Evolutionary conservation across 306 rosid genomes (phyloP), one percentile per base, ranked within the genome.

Genomic region (Citrullus mucosospermus): DNA sequence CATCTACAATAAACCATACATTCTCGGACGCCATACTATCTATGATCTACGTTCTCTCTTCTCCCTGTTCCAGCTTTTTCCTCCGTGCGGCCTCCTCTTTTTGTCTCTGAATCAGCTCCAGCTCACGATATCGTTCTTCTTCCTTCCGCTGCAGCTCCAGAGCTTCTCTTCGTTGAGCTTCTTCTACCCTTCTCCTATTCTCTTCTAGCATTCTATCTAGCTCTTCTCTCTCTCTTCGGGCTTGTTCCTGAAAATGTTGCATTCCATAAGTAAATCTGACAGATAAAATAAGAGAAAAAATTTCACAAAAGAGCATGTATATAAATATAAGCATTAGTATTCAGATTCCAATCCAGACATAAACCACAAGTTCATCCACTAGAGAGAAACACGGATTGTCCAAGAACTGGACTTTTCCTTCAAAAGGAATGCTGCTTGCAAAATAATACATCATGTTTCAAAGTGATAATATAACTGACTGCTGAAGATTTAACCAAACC

Each of bases 121-220:
- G 83, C 79, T 93, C 97, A 81, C 91, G 80, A 65, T 85, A 89
- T 3, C 97, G 89, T 75, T 93, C 97, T 85, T 93, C 97, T 75
- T 93, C 97, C 86, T 89, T 91, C 68, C 90, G 81, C 65, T 91
- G 96, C 79, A 9, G 90, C 82, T 93, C 96, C 61, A 89, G 73
- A 80, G 98, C 96, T 86, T 93, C 97, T 82, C 88, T 89, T 85
- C 88, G 85, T 81, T 93, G 96, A 80, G 96, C 48, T 87, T 93
- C 96, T 83, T 93, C 98, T 78, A 93, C 98, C 81, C 96, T 89
- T 88, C 98, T 89, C 80, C 85, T 87, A 80, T 93, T 93, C 85
- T 93, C 98, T 85, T 91, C 98, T 75, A 93, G 88, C 98, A 93
- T 93, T 85, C 83, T 89, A 79, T 93, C 98, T 55, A 93, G 86